Percentiles rank a stretch among this genome's conserved stretches.
Conservation (phyloP, 768 basidiomycete genomes). For the Sporobolomyces roseus region DNA sequence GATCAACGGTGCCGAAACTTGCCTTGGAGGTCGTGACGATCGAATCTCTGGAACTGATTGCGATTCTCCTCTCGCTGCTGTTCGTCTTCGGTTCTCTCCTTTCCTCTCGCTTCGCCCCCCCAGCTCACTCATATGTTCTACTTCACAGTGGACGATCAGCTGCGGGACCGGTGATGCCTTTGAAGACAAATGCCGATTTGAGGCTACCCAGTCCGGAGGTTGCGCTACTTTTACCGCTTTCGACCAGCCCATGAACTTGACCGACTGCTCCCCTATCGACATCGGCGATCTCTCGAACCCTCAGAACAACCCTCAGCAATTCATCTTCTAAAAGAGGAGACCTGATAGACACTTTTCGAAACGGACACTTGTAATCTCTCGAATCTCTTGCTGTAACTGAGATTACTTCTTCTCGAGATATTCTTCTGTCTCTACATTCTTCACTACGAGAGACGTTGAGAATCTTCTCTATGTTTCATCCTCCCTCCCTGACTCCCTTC, state of each 20-base stretch:
- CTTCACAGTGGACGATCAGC: constrained; percentile 2
- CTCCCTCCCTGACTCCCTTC: no score
- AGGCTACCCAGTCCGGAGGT: background rate
- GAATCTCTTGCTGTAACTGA: background rate
- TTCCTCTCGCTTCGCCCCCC: background rate
- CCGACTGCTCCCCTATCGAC: background rate
- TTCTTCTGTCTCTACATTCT: no score
- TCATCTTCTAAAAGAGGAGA: background rate
- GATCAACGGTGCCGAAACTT: background rate
- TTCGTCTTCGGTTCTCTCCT: background rate
- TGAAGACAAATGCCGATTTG: background rate
- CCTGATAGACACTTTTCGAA: background rate
- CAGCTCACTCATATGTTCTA: background rate
- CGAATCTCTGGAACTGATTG: background rate
- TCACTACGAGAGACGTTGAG: no score
- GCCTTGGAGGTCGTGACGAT: constrained; percentile 6
- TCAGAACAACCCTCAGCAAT: constrained; percentile 6
- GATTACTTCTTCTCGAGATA: no score
- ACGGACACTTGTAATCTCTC: no score
- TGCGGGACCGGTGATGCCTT: background rate
- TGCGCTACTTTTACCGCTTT: constrained; percentile 2
- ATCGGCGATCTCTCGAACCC: background rate
- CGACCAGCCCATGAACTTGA: background rate
- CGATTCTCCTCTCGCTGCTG: constrained; percentile 3
- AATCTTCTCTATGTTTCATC: no score